These are phyloP conservation scores for Coelastrella sp. DNA, from an alignment of 139 green algal genomes.

Conservation along the genomic window DNA sequence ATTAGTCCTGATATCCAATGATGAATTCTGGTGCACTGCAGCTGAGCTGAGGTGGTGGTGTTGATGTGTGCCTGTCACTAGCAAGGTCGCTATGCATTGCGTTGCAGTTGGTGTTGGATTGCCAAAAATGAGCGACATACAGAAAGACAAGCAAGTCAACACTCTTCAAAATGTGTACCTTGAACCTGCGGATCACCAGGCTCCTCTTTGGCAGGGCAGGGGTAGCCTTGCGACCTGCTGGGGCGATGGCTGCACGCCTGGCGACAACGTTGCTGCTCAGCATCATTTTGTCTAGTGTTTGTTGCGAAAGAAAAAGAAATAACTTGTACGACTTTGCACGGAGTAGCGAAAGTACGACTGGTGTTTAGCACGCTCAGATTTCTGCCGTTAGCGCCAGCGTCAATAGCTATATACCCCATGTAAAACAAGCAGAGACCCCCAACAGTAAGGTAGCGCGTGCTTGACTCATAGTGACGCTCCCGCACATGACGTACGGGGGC, in stretches of 20 bases:
- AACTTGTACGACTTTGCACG: background rate
- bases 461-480: slow-evolving; percentile 6
- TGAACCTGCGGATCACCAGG: slow-evolving; percentile 26
- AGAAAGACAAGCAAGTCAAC: too few species aligned
- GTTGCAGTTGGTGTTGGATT: too few species aligned
- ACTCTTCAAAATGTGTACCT: background rate
- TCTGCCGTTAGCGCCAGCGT: too few species aligned
- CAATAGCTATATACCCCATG: background rate
- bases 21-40: background rate
- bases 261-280: slow-evolving; percentile 32
- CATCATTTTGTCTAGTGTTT: slow-evolving; percentile 24
- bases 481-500: background rate
- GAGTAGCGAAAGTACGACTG: too few species aligned
- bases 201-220: slow-evolving; percentile 9
- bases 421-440: background rate
- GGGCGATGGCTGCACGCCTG: slow-evolving; percentile 19
- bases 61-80: too few species aligned
- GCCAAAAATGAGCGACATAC: too few species aligned
- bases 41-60: too few species aligned
- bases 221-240: background rate
- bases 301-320: background rate
- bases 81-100: too few species aligned
- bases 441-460: background rate
- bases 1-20: too few species aligned
- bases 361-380: too few species aligned